phyloP scores from a whole-genome alignment of 495 filamentous ascomycete species.

The Xylaria acuta region DNA sequence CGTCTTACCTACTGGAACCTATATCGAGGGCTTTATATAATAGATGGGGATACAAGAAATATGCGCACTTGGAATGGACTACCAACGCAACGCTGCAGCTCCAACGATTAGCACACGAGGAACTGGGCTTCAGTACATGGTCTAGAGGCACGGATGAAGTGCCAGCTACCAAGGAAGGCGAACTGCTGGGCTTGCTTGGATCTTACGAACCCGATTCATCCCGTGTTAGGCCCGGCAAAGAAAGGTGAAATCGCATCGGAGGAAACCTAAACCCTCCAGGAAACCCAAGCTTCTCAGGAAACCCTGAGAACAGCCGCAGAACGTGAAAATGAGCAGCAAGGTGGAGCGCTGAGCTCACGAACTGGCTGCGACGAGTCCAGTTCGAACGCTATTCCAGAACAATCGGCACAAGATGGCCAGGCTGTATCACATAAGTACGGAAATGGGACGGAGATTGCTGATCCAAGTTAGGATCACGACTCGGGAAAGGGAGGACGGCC shows the following conservation, averaged over 20 bases:
- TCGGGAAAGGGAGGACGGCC: too few relatives aligned
- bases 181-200: neutral
- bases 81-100: neutral
- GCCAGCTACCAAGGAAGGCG: neutral
- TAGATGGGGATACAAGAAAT: neutral
- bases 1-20: conserved; percentile 16
- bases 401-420: too few relatives aligned
- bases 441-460: too few relatives aligned
- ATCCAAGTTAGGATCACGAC: too few relatives aligned
- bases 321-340: too few relatives aligned
- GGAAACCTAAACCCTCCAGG: too few relatives aligned
- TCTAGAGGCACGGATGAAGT: neutral
- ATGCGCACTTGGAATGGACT: conserved; percentile 25
- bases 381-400: too few relatives aligned
- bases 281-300: too few relatives aligned
- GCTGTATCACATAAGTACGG: too few relatives aligned
- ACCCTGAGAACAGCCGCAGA: too few relatives aligned
- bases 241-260: neutral
- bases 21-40: neutral
- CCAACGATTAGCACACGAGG: neutral
- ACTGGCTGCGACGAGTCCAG: too few relatives aligned
- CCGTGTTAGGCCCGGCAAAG: neutral
- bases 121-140: neutral
- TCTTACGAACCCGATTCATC: neutral
- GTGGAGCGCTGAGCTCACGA: too few relatives aligned